phyloP scores from a whole-genome alignment of 2,329 filamentous ascomycete genomes.

The Diaporthe vaccinii region DNA sequence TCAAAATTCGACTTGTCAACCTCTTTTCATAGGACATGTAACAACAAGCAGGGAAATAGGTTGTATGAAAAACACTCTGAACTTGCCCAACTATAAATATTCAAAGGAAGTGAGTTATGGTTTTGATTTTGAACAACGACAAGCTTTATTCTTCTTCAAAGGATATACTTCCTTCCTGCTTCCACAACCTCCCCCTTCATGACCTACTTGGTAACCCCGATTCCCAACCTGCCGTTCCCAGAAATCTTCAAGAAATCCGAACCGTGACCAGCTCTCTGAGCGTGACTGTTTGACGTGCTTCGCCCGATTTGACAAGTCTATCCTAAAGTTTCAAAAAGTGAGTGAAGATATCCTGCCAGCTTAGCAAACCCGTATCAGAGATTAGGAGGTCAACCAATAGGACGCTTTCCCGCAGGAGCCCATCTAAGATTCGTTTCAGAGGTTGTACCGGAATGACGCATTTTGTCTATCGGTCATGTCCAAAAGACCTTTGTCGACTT shows the following conservation, averaged over 20 bases:
- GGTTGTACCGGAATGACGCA: conserved; percentile 13
- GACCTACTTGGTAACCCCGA: neutral
- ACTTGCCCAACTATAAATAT: no score
- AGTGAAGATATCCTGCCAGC: neutral
- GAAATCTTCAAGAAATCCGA: neutral
- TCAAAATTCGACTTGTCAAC: no score
- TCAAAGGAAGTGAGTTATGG: no score
- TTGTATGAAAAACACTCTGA: no score
- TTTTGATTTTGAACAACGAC: no score
- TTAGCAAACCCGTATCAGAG: neutral
- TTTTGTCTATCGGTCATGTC: conserved; percentile 26
- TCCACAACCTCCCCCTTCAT: neutral
- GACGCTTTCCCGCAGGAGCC: neutral
- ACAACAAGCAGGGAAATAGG: no score
- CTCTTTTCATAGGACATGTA: no score
- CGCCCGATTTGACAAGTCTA: neutral
- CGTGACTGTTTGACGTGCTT: no score
- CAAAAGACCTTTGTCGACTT: conserved; percentile 14
- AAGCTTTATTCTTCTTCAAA: no score
- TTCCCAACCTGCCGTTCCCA: neutral
- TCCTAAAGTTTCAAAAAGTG: neutral
- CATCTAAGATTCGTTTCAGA: neutral
- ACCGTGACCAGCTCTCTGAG: no score
- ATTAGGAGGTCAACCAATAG: neutral
- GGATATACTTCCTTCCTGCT: neutral